A percentile compares a stretch with the other conserved stretches of the same genome.
Conservation (phyloP, 2,329 filamentous ascomycete genomes). For the Cercospora berteroae region DNA sequence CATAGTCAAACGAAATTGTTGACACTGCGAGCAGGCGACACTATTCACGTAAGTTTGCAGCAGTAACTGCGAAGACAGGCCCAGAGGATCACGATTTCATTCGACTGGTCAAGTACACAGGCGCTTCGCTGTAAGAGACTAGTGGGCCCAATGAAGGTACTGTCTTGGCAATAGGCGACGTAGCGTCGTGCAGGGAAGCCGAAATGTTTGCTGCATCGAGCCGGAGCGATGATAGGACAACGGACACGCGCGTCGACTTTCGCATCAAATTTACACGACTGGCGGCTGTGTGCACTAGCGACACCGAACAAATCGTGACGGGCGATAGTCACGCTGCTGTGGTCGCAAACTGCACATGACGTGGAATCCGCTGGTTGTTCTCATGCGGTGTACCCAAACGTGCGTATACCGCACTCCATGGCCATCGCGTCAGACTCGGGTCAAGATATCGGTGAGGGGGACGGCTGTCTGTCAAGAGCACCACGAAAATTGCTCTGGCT, state of each 20-base stretch:
- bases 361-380: neutral
- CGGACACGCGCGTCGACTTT: neutral
- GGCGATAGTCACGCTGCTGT: neutral
- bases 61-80: neutral
- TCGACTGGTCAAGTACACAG: neutral
- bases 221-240: neutral
- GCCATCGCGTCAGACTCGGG: neutral
- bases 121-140: neutral
- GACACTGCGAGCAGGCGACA: neutral
- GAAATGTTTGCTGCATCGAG: neutral
- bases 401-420: neutral
- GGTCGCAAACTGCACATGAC: neutral
- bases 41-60: neutral
- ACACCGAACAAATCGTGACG: neutral
- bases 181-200: neutral
- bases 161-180: neutral
- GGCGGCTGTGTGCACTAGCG: neutral
- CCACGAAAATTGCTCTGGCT: neutral
- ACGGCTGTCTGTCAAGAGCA: neutral
- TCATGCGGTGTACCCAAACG: neutral
- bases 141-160: neutral
- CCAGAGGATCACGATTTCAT: neutral
- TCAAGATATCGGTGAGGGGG: neutral
- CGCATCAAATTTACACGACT: neutral
- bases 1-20: conserved; percentile 17